Evolutionary conservation across 2,329 filamentous ascomycete genomes (phyloP), one percentile per base, ranked within the genome.

Genomic region (Alternaria angustiovoidea): DNA sequence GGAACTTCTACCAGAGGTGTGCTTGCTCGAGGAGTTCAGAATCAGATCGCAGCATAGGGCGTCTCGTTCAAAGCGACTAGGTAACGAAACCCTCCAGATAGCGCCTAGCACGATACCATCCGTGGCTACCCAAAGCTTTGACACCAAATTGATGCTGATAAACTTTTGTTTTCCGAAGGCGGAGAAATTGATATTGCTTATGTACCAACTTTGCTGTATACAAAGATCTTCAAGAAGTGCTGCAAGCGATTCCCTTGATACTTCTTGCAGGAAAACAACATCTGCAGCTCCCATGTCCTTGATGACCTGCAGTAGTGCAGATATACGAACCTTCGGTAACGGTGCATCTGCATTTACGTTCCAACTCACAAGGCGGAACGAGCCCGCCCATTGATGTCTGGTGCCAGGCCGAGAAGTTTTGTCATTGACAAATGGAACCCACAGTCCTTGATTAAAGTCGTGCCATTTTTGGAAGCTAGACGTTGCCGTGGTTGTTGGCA

Each of bases 381-480:
- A 51, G 32, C 52, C 57, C 9, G n/a, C 16, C 57, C 52, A 59
- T 41, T 41, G 32, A 16, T 56, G 46, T 6, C 32, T 51, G 24
- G 36, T 36, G 22, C 38, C 28, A 49, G 22, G 12, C 11, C 6
- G 43, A 32, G 28, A 30, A 22, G 2, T 18, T 43, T 38, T 16
- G 11, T 30, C 20, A 16, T 43, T 51, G 20, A n/a, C 3, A 7
- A 39, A 32, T 16, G 51, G 44, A 3, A 44, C 26, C 57, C 51
- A 59, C 3, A 7, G 38, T 7, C 24, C n/a, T 44, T 38, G 36
- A 8, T 55, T 22, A 39, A 51, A 54, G 7, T 9, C 3, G n/a
- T 59, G 30, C 57, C 51, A 59, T 28, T 36, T 44, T 28, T 55
- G 57, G 24, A 59, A 59, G 14, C n/a, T 49, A 24, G 57, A 51